phyloP scores from a whole-genome alignment of 495 filamentous ascomycete genomes.

The Penicillium macrosclerotiorum region DNA sequence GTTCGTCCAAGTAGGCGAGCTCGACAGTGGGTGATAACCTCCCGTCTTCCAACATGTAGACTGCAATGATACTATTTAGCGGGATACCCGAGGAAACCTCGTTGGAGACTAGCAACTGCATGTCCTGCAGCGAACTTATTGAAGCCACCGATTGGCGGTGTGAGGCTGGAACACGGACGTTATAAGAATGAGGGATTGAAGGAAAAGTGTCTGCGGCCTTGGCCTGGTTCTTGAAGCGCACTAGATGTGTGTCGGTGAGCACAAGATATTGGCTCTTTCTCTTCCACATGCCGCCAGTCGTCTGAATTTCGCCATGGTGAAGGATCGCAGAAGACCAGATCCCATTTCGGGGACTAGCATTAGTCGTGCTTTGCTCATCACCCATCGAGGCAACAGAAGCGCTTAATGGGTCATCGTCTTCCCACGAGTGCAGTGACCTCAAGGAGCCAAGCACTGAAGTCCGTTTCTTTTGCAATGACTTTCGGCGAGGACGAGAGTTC shows the following conservation, averaged over 20 bases:
- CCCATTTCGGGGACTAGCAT: constrained; percentile 30
- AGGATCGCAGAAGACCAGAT: constrained; percentile 50
- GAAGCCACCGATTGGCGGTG: constrained; percentile 58
- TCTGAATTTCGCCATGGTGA: constrained; percentile 76
- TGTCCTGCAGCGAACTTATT: constrained; percentile 60
- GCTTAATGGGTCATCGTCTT: constrained; percentile 47
- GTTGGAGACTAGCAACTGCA: constrained; percentile 49
- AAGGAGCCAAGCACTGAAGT: constrained; percentile 58
- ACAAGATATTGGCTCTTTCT: constrained; percentile 88
- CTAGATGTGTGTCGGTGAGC: constrained; percentile 78
- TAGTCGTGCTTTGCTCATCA: constrained; percentile 29
- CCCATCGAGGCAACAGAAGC: constrained; percentile 34
- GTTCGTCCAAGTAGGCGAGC: constrained; percentile 73
- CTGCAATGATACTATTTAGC: constrained; percentile 70
- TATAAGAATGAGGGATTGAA: constrained; percentile 45
- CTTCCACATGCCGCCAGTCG: constrained; percentile 74
- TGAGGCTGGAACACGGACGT: constrained; percentile 30
- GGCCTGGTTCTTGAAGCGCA: constrained; percentile 75
- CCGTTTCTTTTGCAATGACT: constrained; percentile 50
- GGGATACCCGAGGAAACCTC: constrained; percentile 57
- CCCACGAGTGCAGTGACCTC: constrained; percentile 48
- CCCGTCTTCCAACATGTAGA: constrained; percentile 76
- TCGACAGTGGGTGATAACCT: constrained; percentile 78
- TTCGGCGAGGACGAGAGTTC: constrained; percentile 34
- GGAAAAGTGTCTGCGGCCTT: constrained; percentile 67